phyloP scores from a whole-genome alignment of 1,139 yeast genomes.

The Torulaspora globosa region DNA sequence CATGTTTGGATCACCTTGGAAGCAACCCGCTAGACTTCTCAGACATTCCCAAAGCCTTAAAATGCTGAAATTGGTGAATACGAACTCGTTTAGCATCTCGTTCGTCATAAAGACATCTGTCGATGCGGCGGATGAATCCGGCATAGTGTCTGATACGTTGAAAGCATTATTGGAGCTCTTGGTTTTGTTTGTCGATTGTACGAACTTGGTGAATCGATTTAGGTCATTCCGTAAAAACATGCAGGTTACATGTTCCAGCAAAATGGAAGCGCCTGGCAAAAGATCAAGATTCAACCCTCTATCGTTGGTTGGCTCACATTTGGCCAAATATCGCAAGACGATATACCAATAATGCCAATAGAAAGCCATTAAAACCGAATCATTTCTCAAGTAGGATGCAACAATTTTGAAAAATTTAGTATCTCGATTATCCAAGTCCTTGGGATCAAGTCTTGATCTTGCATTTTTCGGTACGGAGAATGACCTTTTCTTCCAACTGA shows the following conservation, averaged over 20 bases:
- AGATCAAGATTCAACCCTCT: slow-evolving; percentile 8
- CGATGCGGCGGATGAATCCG: slow-evolving; percentile 17
- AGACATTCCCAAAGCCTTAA: slow-evolving; percentile 31
- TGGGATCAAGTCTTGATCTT: slow-evolving; percentile 7
- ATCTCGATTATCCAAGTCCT: slow-evolving; percentile 17
- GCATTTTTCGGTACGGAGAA: slow-evolving; percentile 12
- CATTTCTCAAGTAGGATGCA: slow-evolving; percentile 34
- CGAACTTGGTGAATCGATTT: slow-evolving; percentile 18
- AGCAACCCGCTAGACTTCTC: slow-evolving; percentile 22
- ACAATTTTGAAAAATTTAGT: slow-evolving; percentile 27
- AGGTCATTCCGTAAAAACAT: slow-evolving; percentile 23
- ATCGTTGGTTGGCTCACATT: slow-evolving; percentile 6
- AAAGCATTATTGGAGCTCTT: slow-evolving; percentile 3
- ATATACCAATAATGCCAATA: slow-evolving; percentile 37
- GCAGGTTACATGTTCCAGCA: slow-evolving; percentile 20
- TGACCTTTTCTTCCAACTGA: slow-evolving; percentile 26
- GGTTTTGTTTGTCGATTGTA: slow-evolving; percentile 14
- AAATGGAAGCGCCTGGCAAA: slow-evolving; percentile 24
- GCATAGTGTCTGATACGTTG: slow-evolving; percentile 9
- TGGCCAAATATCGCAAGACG: slow-evolving; percentile 14
- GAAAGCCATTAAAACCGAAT: slow-evolving; percentile 29
- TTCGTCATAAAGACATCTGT: slow-evolving; percentile 12
- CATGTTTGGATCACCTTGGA: slow-evolving; percentile 11
- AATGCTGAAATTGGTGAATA: slow-evolving; percentile 26
- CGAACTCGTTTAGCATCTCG: slow-evolving; percentile 24